Evolutionary conservation across 768 basidiomycete species (phyloP), one percentile per base, ranked within the genome.

Genomic region (Russula olivacea): DNA sequence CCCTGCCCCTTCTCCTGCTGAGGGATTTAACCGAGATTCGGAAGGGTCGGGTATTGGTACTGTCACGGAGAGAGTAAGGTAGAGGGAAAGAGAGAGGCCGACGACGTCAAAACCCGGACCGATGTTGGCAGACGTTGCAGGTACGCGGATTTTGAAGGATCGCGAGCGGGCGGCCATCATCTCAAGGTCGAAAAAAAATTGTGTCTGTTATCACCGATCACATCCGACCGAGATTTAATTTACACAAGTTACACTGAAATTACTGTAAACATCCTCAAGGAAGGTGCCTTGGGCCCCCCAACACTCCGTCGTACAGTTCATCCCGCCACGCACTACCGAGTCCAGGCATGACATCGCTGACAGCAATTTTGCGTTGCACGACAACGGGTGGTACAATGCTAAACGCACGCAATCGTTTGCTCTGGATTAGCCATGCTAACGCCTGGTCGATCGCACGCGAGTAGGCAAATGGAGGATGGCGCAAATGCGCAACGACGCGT

Each of bases 41-140:
- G 54, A 21, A 12, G 15, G 48, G 8, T 4, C n/a, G 4, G 76
- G 71, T 6, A 66, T 57, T 6, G 75, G 70, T 14, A 81, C 70
- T 53, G 78, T 78, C 69, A 94, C 87, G 52, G 81, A 80, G 70
- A 98, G 80, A 17, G 84, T 87, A 68, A 98, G 83, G 68, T 87
- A 81, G 34, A 97, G 83, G 1, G 92, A 93, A 25, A 98, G 85
- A 0, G 96, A 95, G 66, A 99, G 87, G n/a, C 97, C 97, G 67
- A 98, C 93, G 66, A 98, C 97, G 74, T 99, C 97, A 75, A 99
- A 99, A 28, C 96, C 96, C 45, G 96, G 96, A 2, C 96, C 96
- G 71, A 99, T 94, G 78, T 99, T 99, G 67, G 96, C 96, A 66
- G 95, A 94, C 2, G 96, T 98, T n/a, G 93, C 93, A 11, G 96